phyloP scores from a whole-genome alignment of 2,329 filamentous ascomycete genomes.

The Claviceps paspali region DNA sequence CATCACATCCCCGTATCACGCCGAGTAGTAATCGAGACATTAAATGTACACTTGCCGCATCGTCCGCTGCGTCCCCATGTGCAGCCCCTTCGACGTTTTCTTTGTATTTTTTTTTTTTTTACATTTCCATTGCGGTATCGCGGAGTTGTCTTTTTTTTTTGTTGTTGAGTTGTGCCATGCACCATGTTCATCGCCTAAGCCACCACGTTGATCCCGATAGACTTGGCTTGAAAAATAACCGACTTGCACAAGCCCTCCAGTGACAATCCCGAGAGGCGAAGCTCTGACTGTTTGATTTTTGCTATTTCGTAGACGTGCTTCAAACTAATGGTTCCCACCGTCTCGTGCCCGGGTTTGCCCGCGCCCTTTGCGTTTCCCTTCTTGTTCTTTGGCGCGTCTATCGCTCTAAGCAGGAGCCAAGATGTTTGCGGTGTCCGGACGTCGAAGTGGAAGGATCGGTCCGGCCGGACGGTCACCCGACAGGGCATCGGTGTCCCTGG shows the following conservation, averaged over 20 bases:
- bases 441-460: conserved; percentile 87
- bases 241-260: conserved; percentile 58
- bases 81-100: not conserved
- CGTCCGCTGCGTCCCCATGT: too few species aligned
- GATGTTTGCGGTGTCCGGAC: conserved; percentile 90
- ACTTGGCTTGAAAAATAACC: conserved; percentile 60
- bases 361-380: conserved; percentile 71
- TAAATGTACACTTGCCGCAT: too few species aligned
- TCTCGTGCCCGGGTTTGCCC: conserved; percentile 57
- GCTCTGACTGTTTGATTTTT: conserved; percentile 78
- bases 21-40: too few species aligned
- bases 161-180: too few species aligned
- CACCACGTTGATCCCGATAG: conserved; percentile 58
- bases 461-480: conserved; percentile 79
- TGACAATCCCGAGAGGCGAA: conserved; percentile 55
- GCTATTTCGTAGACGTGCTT: conserved; percentile 98
- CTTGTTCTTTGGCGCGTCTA: conserved; percentile 53
- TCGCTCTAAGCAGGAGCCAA: conserved; percentile 73
- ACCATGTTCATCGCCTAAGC: conserved; percentile 26
- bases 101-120: not conserved
- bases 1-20: too few species aligned
- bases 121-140: too few species aligned
- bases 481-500: conserved; percentile 78
- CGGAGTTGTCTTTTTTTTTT: too few species aligned
- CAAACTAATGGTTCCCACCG: conserved; percentile 70